These are phyloP conservation scores for Skeletonema tropicum DNA, from an alignment of 108 stramenopile genomes.

Conservation along the genomic window DNA sequence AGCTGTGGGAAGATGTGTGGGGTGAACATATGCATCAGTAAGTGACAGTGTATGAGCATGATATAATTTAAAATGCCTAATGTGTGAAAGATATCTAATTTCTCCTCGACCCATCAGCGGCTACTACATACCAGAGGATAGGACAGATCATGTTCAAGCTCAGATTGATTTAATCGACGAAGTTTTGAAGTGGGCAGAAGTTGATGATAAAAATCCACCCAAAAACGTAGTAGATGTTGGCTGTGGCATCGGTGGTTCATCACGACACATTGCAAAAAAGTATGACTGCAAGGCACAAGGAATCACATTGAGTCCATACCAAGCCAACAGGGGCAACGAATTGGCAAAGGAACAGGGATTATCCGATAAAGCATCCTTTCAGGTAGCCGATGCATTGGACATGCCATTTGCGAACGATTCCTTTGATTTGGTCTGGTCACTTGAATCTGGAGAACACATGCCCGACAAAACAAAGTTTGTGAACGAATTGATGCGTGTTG, in stretches of 20 bases:
- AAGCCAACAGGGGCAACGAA: constrained; percentile 87
- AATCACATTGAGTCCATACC: constrained; percentile 93
- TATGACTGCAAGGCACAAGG: constrained; percentile 75
- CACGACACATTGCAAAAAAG: constrained; percentile 86
- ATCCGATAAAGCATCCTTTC: constrained; percentile 64
- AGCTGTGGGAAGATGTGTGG: constrained; percentile 96
- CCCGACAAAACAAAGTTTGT: constrained; percentile 93
- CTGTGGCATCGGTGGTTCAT: constrained; percentile 94
- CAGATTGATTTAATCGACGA: constrained; percentile 95
- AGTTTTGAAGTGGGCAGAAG: constrained; percentile 87
- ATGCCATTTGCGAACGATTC: constrained; percentile 86
- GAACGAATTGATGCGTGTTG: constrained; percentile 87
- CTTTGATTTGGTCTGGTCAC: constrained; percentile 95
- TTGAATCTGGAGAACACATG: constrained; percentile 98
- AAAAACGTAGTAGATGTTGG: constrained; percentile 85
- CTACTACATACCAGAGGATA: constrained; percentile 82
- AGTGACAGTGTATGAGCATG: not conserved
- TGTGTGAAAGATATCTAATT: not conserved
- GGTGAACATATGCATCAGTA: constrained; percentile 89
- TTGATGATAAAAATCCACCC: constrained; percentile 26
- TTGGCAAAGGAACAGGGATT: constrained; percentile 84
- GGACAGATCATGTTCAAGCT: constrained; percentile 82
- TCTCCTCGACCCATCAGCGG: constrained; percentile 34
- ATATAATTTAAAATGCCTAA: not conserved
- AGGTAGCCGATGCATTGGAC: constrained; percentile 94